Evolutionary conservation across 768 basidiomycete species (phyloP), one percentile per base, ranked within the genome.

Genomic region (Boletus rubescentipes): DNA sequence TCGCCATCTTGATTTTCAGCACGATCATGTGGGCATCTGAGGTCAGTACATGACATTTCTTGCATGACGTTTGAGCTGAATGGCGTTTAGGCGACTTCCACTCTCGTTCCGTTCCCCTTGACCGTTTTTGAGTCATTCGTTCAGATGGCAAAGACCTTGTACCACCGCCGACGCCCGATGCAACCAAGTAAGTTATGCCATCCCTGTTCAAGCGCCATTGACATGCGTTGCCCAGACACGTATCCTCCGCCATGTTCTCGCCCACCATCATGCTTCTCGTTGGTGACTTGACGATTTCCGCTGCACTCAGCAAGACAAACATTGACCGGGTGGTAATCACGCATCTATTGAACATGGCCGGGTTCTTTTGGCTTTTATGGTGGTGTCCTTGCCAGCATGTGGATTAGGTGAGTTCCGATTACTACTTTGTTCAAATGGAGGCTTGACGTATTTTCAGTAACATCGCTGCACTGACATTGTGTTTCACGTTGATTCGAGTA

Each of bases 361-460:
- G 97, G 95, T 99, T 5, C 75, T 99, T 9, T 80, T 99, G 41
- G 87, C 93, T 0, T 91, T 98, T 70, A 98, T 98, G 97, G 84
- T 78, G 39, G 94, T 99, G 16, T 89, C 94, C 98, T 99, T 67
- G 93, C 95, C 4, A 94, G 91, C 71, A 99, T 98, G 96, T 98
- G 94, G 97, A 98, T 99, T 64, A 94, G 89, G 89, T 87, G 51
- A 43, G 72, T 58, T 46, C n/a, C 10, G 7, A 26, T 16, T 30
- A 12, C 41, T 12, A 26, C 35, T 9, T 41, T 39, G 14, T 41
- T 42, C n/a, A 23, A 53, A 10, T 32, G 12, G 40, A 39, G 39
- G 40, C 31, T 50, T 59, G 58, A 44, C 56, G 5, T 35, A 35
- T 47, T 52, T 35, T 50, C 49, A 91, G 92, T 72, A 98, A 99